Evolutionary conservation across 345 rosid genomes (phyloP).

Genomic region (Eucalyptus cloeziana): DNA sequence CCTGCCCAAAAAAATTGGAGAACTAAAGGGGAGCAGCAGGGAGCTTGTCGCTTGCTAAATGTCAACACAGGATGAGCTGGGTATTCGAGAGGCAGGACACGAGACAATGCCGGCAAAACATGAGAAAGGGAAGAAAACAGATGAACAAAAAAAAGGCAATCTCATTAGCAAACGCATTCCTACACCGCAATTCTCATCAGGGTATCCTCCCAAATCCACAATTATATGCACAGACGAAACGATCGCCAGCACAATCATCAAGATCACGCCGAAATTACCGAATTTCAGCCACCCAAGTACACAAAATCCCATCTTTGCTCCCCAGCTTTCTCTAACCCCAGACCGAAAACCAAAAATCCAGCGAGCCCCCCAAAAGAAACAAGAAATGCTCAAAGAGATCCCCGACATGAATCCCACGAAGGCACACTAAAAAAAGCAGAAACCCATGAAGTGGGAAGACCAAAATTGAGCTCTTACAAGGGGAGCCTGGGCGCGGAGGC

Average conservation of each 20-base stretch:
- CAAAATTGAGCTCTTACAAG: conserved; percentile 24
- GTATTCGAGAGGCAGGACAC: not conserved
- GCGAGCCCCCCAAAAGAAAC: not conserved
- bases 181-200: not conserved
- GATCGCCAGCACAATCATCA: not conserved
- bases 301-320: not conserved
- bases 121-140: not conserved
- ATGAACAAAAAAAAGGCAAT: not conserved
- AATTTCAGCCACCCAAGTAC: not conserved
- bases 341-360: not conserved
- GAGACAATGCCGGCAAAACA: not conserved
- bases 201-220: not conserved
- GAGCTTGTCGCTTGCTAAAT: not conserved
- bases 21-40: not conserved
- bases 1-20: not conserved
- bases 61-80: not conserved
- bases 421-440: not conserved
- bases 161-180: not conserved
- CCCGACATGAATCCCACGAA: not conserved
- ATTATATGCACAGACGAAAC: not conserved
- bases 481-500: conserved; percentile 73
- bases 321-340: not conserved
- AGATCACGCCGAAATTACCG: not conserved
- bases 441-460: not conserved
- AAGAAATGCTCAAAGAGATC: not conserved